Evolutionary conservation across 768 basidiomycete genomes (phyloP), one percentile per base, ranked within the genome.

Genomic region (Suillus paluster): DNA sequence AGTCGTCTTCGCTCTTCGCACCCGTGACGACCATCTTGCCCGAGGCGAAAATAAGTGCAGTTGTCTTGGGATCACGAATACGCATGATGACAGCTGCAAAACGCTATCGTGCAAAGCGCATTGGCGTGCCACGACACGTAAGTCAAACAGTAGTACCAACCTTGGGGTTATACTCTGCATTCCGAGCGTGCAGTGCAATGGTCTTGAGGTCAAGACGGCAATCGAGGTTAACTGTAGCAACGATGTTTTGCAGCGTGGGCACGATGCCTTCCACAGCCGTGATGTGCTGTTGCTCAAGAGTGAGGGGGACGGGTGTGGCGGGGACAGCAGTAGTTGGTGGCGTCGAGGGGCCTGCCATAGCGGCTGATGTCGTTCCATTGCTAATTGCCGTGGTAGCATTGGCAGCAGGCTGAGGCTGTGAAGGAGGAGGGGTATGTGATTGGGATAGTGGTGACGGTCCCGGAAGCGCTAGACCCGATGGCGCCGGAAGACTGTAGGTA

Each of bases 21-120:
- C 97, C 97, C 44, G 97, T 99, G 62, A 99, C 97, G 76, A 99
- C 97, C 94, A 99, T 99, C 86, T 99, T 99, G 73, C 97, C 97
- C 61, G 95, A 97, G 38, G 97, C 97, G 77, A 99, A 99, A 78
- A 99, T 99, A 68, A 99, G 88, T 25, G 97, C 97, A 57, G 97
- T 99, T 63, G 97, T 99, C 84, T 99, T 99, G 56, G 97, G 97
- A 70, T 99, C 97, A 68, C 97, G 95, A 73, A 99, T 99, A 78
- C 97, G 94, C 97, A 99, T 99, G 80, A 99, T 99, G 68, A 99
- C 97, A 63, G 97, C 97, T 69, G 97, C 97, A 83, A 99, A 99
- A 90, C 97, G 97, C 97, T 99, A 78, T 81, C 78, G 83, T 80
- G 79, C 80, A 81, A 79, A 82, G 80, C 80, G 86, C 85, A 84